Percentiles rank a stretch among this genome's conserved stretches.
Evolutionary conservation across 257 asterid species (phyloP).

Genomic region (Echium plantagineum): DNA sequence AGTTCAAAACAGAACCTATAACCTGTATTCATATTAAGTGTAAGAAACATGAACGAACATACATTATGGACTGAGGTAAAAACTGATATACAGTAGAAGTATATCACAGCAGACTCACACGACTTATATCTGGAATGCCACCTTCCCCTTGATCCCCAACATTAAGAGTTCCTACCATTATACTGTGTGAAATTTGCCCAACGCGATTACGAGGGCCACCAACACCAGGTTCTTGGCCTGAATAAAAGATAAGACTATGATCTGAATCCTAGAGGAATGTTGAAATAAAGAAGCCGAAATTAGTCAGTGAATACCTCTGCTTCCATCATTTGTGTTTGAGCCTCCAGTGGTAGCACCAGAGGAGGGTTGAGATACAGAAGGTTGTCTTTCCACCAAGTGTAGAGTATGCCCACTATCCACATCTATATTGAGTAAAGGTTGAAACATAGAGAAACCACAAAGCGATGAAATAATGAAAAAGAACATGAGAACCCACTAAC

Average conservation of each 20-base stretch:
- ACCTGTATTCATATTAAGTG: slow-evolving; percentile 31
- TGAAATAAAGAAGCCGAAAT: background rate
- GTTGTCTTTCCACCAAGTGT: slow-evolving; percentile 83
- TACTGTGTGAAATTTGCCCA: slow-evolving; percentile 77
- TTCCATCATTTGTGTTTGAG: slow-evolving; percentile 36
- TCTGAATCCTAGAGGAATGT: background rate
- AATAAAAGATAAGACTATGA: slow-evolving; percentile 5
- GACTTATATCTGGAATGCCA: slow-evolving; percentile 55
- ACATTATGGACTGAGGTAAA: background rate
- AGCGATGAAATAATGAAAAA: background rate
- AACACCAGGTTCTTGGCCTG: slow-evolving; percentile 58
- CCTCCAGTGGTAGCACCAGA: slow-evolving; percentile 38
- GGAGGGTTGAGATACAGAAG: slow-evolving; percentile 39
- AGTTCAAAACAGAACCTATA: slow-evolving; percentile 78
- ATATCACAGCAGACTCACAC: slow-evolving; percentile 37
- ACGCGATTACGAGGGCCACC: slow-evolving; percentile 49
- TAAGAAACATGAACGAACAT: background rate
- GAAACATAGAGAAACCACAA: slow-evolving; percentile 4
- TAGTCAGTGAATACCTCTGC: slow-evolving; percentile 34
- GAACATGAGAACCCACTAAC: background rate
- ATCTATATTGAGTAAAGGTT: slow-evolving; percentile 50
- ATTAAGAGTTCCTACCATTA: slow-evolving; percentile 72
- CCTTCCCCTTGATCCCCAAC: slow-evolving; percentile 81
- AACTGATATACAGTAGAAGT: background rate
- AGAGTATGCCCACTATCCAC: slow-evolving; percentile 87